Base-by-base conservation (phyloP, 2,329 filamentous ascomycete species). In the Colletotrichum musae region DNA sequence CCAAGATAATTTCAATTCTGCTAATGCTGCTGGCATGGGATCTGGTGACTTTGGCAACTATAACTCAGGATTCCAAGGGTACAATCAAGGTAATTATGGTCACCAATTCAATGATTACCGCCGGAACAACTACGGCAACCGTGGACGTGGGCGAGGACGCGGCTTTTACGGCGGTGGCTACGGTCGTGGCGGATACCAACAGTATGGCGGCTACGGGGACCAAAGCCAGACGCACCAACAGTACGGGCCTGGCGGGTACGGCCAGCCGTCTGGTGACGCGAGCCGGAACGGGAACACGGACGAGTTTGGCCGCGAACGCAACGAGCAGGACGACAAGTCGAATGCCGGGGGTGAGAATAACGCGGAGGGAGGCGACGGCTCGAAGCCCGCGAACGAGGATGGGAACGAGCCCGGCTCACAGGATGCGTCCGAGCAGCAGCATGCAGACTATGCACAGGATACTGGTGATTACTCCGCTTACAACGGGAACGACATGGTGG, bases 1-100 rank as follows among this genome's bases (percentile, higher is more conserved):
- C 87, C 91, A 92, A 92, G 92, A 93, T 93, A 94, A 93, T 92
- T 94, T 90, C 91, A 94, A 90, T 91, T 85, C 92, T 88, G 88
- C 90, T 92, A 94, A 90, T 93, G 90, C 90, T 89, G 88, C 89
- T 88, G 90, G 90, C 87, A 93, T 93, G 89, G 91, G 90, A 84
- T 87, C 87, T 87, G 90, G 91, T 93, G 92, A 93, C 85, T 94
- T 89, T 90, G 92, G 91, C 85, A 88, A 88, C 85, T 91, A 91
- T 89, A 92, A 92, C 87, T 87, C 90, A 87, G 91, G 91, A 85
- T 93, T 88, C 86, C 88, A 88, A 91, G 92, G 89, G 85, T 91
- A 86, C 89, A 92, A 91, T 88, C 90, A 91, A 90, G 92, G 92
- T 91, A 94, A 94, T 88, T 94, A 92, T 90, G 91, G 91, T 83